These are phyloP conservation scores for Isatis tinctoria DNA, from an alignment of 345 rosid genomes.

Conservation along the genomic window DNA sequence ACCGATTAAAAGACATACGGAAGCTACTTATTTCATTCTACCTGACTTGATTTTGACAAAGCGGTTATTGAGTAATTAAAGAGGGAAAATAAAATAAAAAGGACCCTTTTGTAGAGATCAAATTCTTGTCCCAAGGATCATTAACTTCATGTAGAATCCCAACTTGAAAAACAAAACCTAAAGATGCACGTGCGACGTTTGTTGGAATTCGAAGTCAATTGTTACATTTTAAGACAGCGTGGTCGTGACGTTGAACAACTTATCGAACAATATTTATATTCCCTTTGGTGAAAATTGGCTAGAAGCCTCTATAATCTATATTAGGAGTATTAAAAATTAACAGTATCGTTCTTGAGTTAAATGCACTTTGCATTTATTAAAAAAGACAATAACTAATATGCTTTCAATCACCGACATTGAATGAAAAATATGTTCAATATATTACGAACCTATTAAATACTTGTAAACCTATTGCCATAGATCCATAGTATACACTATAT, in stretches of 20 bases:
- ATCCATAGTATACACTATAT: no score
- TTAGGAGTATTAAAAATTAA: background rate
- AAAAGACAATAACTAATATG: background rate
- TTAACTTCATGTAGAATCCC: constrained; percentile 20
- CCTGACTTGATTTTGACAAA: background rate
- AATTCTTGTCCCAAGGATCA: constrained; percentile 14
- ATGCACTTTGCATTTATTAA: background rate
- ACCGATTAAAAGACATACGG: background rate
- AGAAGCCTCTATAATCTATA: no score
- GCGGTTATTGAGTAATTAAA: background rate
- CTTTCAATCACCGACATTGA: background rate
- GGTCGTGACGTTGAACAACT: constrained; percentile 75
- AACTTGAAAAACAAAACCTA: background rate
- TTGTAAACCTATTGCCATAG: no score
- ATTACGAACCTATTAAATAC: no score
- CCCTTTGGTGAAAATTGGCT: background rate
- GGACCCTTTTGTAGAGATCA: background rate
- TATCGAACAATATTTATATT: constrained; percentile 34
- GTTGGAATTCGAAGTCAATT: constrained; percentile 13
- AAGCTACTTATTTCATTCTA: background rate
- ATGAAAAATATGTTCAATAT: background rate
- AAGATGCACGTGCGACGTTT: constrained; percentile 22
- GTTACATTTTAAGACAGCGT: constrained; percentile 54
- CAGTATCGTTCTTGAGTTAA: background rate
- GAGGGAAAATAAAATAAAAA: background rate